Evolutionary conservation across 176 grass and related monocot species (phyloP), one percentile per base, ranked within the genome.

Genomic region (Ensete ventricosum): DNA sequence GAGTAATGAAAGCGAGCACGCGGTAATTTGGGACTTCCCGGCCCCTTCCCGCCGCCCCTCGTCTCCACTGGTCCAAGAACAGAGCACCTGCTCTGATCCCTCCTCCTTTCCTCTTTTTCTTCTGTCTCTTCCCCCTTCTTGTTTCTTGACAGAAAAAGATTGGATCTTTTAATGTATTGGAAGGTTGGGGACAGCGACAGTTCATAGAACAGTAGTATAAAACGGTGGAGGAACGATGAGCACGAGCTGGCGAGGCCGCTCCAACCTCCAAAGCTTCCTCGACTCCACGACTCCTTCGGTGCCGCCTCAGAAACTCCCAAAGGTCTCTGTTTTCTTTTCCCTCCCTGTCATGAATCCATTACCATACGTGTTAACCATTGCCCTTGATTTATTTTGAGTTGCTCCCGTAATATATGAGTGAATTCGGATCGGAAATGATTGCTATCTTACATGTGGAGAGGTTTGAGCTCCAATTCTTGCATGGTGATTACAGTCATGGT

Each of bases 401-500:
- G 16, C 19, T 60, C 9, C n/a, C n/a, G 17, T 43, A 43, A 43
- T 43, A 43, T 6, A 43, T 43, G 34, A 43, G 34, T 62, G 14
- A 62, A 14, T 62, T 62, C n/a, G 1, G 57, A 62, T 68, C 65
- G 34, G 34, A 29, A 34, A 34, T 24, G 14, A 17, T 68, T 9
- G 27, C 65, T 16, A 0, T 11, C 14, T 19, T 19, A 21, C 14
- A 8, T n/a, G 4, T 6, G 13, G 14, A 9, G 12, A 62, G 20
- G 14, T 19, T 19, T 19, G 57, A 20, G 20, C 3, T 62, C 7
- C 14, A 62, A 14, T 7, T 62, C 17, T n/a, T 62, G 12, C 20
- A 19, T 62, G 14, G 57, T 78, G 67, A 43, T 69, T 85, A 53
- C 73, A 96, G 92, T 23, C 73, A n/a, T 81, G 82, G 53, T 80